Evolutionary conservation across 2,329 filamentous ascomycete genomes (phyloP), one percentile per base, ranked within the genome.

Genomic region (Colletotrichum zoysiae): DNA sequence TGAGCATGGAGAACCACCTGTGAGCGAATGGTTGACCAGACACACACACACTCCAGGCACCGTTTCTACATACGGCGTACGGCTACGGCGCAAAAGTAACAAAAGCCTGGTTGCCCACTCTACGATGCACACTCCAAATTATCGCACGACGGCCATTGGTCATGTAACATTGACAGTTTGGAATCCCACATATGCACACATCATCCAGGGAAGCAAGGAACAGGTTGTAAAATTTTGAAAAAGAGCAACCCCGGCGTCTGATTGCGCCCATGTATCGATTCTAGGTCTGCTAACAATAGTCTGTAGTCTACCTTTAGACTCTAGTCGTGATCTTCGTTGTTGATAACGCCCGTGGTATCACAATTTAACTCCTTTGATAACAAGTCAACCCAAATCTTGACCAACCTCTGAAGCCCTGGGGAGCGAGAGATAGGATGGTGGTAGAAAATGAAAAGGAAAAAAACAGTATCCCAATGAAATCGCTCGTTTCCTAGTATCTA

Each of bases 291-390:
- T 53, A 16, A 55, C 26, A 23, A 68, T 33, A 51, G 23, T 7
- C 46, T 63, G 18, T 42, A 11, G 16, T 55, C 38, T 40, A 53
- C n/a, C 44, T 16, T 42, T 46, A 14, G 26, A 51, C 23, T 58
- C 40, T 63, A 40, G 44, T 68, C 56, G 26, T 63, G 2, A 50
- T 44, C 16, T 51, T 67, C 44, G 20, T 71, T 58, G 58, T 20
- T 68, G 51, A 61, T 44, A 56, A 57, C 67, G 70, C 64, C 70
- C 12, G 40, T 67, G 69, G 63, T 74, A 58, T 69, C 65, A 66
- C 46, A 72, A 55, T 62, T 59, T 58, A 63, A 42, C 64, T 53
- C 46, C 44, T 42, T 42, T 51, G 8, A 33, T 40, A 20, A 40
- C 26, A 46, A 46, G 20, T 12, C 46, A 53, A 33, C 42, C 14